Conservation (phyloP, 2,329 filamentous ascomycete genomes). For the Colletotrichum sp. region DNA sequence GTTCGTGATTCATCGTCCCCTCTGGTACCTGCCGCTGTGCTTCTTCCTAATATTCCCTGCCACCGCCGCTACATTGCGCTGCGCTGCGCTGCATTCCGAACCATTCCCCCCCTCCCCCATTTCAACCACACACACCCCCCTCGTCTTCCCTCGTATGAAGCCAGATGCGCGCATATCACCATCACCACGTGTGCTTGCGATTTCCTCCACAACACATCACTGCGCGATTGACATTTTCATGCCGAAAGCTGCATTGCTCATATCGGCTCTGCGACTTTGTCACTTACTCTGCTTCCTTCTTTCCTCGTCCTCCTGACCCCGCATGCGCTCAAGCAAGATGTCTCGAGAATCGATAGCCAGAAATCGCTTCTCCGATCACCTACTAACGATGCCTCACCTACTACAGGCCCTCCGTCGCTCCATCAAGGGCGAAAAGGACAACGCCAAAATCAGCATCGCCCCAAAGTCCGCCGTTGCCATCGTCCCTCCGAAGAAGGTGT, state of each 20-base stretch:
- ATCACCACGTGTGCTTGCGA: not conserved
- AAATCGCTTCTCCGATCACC: slow-evolving; percentile 15
- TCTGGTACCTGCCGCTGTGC: not conserved
- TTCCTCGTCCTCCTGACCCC: slow-evolving; percentile 15
- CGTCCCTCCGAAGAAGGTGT: slow-evolving; percentile 90
- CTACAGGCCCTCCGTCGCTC: slow-evolving; percentile 81
- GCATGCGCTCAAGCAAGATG: slow-evolving; percentile 15
- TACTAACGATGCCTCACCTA: slow-evolving; percentile 49
- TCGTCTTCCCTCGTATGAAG: not conserved
- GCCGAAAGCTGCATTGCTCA: not conserved
- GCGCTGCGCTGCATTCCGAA: not conserved
- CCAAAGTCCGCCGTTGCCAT: slow-evolving; percentile 89
- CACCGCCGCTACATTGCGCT: not conserved
- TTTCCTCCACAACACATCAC: not conserved
- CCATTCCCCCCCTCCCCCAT: not conserved
- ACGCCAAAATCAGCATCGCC: slow-evolving; percentile 76
- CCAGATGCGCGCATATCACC: not conserved
- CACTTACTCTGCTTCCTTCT: slow-evolving; percentile 11
- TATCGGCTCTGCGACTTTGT: not conserved
- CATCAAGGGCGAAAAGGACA: slow-evolving; percentile 87
- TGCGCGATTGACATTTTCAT: not conserved
- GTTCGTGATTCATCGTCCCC: slow-evolving; percentile 15
- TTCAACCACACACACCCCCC: not conserved
- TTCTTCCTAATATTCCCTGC: not conserved
- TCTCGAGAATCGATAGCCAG: slow-evolving; percentile 17